Evolutionary conservation across 1,284 basidiomycete species (phyloP).

Genomic region (Golubevia sp.): DNA sequence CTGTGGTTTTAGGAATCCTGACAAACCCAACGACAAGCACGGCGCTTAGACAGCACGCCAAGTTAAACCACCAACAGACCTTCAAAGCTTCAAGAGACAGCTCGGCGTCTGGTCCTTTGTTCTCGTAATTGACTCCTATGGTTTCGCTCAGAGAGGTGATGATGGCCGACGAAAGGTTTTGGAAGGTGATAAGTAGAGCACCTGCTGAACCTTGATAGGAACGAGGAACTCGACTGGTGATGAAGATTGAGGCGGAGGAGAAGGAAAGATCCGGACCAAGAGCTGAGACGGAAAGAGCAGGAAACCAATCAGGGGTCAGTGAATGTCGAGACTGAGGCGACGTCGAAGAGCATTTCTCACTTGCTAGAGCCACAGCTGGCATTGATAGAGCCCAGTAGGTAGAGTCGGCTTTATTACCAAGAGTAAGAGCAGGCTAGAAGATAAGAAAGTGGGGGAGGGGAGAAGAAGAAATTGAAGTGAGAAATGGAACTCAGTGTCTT

Average conservation of each 20-base stretch:
- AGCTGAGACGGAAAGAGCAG: not conserved
- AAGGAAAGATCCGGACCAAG: constrained; percentile 14
- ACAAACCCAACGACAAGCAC: constrained; percentile 10
- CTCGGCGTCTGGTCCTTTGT: constrained; percentile 10
- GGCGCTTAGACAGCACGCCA: constrained; percentile 11
- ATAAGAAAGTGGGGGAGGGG: too few relatives aligned
- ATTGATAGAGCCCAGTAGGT: constrained; percentile 23
- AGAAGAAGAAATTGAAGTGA: too few relatives aligned
- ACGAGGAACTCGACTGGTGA: constrained; percentile 16
- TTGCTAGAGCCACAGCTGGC: constrained; percentile 18
- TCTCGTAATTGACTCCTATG: constrained; percentile 14
- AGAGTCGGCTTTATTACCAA: constrained; percentile 16
- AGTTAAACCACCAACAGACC: constrained; percentile 18
- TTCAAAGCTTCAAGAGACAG: not conserved
- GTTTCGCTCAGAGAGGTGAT: constrained; percentile 19
- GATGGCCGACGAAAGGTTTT: constrained; percentile 22
- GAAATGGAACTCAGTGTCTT: too few relatives aligned
- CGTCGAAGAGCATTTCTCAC: too few relatives aligned
- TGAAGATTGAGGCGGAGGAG: constrained; percentile 22
- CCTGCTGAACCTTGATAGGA: constrained; percentile 25
- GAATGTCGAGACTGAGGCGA: too few relatives aligned
- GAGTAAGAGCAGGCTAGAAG: constrained; percentile 22
- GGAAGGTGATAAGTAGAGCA: constrained; percentile 19
- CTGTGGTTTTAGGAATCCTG: constrained; percentile 21
- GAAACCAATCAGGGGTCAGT: not conserved